Percentiles rank a stretch among this genome's conserved stretches.
These are phyloP conservation scores for Rosa persica DNA, from an alignment of 306 rosid genomes.

Conservation along the genomic window DNA sequence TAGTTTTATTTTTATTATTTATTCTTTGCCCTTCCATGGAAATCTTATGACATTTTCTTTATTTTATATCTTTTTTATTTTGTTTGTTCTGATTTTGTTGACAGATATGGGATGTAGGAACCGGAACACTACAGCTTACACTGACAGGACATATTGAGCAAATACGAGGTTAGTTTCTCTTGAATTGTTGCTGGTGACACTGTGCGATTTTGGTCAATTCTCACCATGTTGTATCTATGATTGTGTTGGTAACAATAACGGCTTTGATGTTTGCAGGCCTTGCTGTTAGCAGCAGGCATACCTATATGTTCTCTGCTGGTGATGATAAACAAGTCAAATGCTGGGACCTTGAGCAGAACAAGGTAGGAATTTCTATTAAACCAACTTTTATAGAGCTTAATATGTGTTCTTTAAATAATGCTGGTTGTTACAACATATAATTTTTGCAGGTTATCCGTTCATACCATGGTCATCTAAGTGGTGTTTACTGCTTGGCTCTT, in stretches of 20 bases:
- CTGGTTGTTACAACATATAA: slow-evolving; percentile 14
- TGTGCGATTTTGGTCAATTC: slow-evolving; percentile 9
- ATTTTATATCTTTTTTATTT: neutral
- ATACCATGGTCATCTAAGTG: slow-evolving; percentile 98
- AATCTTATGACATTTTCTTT: neutral
- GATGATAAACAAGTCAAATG: slow-evolving; percentile 98
- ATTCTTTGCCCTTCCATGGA: neutral
- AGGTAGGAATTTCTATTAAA: slow-evolving; percentile 44
- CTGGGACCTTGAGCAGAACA: slow-evolving; percentile 99
- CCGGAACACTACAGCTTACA: slow-evolving; percentile 83
- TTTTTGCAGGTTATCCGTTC: slow-evolving; percentile 82
- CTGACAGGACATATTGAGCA: slow-evolving; percentile 97
- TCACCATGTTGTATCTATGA: slow-evolving; percentile 20
- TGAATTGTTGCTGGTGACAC: slow-evolving; percentile 18
- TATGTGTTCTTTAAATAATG: slow-evolving; percentile 13
- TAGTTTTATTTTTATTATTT: neutral
- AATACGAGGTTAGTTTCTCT: slow-evolving; percentile 65
- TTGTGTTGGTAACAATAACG: slow-evolving; percentile 9
- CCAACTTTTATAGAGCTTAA: slow-evolving; percentile 15
- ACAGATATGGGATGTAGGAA: slow-evolving; percentile 97
- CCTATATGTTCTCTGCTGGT: slow-evolving; percentile 98
- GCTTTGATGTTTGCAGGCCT: slow-evolving; percentile 59
- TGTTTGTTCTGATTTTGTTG: slow-evolving; percentile 27
- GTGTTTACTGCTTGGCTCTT: slow-evolving; percentile 95
- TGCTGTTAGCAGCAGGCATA: slow-evolving; percentile 84